These are phyloP conservation scores for Lojkania enalia DNA, from an alignment of 2,329 filamentous ascomycete genomes.

Conservation along the genomic window DNA sequence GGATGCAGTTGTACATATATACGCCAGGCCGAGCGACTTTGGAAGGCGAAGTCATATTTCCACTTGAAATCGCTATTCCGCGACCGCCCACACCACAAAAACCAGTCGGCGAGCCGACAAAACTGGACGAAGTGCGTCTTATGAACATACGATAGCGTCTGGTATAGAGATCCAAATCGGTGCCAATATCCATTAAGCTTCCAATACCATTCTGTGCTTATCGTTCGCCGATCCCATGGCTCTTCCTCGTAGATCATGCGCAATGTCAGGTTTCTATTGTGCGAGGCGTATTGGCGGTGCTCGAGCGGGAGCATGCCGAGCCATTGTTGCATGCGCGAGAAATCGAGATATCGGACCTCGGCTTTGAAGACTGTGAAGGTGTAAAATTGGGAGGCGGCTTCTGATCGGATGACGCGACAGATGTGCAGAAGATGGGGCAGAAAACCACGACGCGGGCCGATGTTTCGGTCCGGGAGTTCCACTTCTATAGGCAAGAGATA, in stretches of 20 bases:
- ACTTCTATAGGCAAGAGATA: conserved; percentile 13
- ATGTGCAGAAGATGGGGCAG: conserved; percentile 22
- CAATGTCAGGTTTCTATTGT: conserved; percentile 21
- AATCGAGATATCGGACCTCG: conserved; percentile 22
- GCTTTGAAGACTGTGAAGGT: conserved; percentile 20
- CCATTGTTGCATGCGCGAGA: conserved; percentile 18
- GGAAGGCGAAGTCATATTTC: conserved; percentile 1
- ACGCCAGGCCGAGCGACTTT: too few relatives aligned
- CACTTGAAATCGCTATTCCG: conserved; percentile 4
- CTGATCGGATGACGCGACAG: conserved; percentile 31
- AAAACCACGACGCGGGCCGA: conserved; percentile 1
- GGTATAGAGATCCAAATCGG: conserved; percentile 26
- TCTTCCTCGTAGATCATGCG: conserved; percentile 2
- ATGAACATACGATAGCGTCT: conserved; percentile 1
- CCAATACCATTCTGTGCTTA: too few relatives aligned
- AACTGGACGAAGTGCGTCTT: conserved; percentile 22
- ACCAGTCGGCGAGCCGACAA: conserved; percentile 25
- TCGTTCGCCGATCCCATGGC: too few relatives aligned
- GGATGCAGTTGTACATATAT: too few relatives aligned
- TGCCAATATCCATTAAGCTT: background rate
- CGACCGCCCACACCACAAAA: conserved; percentile 8
- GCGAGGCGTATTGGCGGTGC: conserved; percentile 21
- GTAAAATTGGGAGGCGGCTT: conserved; percentile 34
- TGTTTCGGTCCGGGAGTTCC: too few relatives aligned
- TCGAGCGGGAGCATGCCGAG: conserved; percentile 15